phyloP scores from a whole-genome alignment of 495 filamentous ascomycete species.

The Penicillium fimorum region DNA sequence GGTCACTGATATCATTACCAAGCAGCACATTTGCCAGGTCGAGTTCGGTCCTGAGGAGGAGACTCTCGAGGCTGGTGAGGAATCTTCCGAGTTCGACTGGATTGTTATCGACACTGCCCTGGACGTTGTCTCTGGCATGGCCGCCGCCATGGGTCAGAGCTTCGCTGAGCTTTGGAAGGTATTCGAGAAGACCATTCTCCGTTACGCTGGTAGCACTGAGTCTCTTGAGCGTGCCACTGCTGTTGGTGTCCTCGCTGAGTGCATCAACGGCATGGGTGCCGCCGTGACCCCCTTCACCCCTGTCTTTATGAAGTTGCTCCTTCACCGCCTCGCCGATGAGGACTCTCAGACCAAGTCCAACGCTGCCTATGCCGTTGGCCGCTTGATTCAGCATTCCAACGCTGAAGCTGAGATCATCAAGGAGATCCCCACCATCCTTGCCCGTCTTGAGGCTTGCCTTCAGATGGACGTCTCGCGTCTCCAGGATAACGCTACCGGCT shows the following conservation, averaged over 20 bases:
- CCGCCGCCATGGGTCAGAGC: conserved; percentile 74
- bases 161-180: conserved; percentile 89
- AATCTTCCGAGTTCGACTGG: conserved; percentile 96
- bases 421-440: conserved; percentile 71
- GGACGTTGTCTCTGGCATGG: conserved; percentile 81
- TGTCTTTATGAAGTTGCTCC: conserved; percentile 71
- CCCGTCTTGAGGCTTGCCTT: conserved; percentile 80
- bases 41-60: conserved; percentile 80
- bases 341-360: conserved; percentile 93
- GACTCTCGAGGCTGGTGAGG: conserved; percentile 63
- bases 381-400: conserved; percentile 76
- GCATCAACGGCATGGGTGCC: conserved; percentile 78
- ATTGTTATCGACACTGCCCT: conserved; percentile 90
- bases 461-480: conserved; percentile 70
- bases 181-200: conserved; percentile 85
- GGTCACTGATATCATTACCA: conserved; percentile 71
- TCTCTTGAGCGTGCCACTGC: conserved; percentile 82
- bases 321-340: conserved; percentile 85
- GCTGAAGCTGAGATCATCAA: conserved; percentile 68
- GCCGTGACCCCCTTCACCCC: conserved; percentile 74
- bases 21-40: conserved; percentile 87
- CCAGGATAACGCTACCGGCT: conserved; percentile 92
- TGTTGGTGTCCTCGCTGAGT: conserved; percentile 90
- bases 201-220: conserved; percentile 81
- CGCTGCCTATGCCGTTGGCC: conserved; percentile 83